Percentiles rank a stretch among this genome's conserved stretches.
Evolutionary conservation across 495 filamentous ascomycete species (phyloP).

Genomic region (Tuber magnatum): DNA sequence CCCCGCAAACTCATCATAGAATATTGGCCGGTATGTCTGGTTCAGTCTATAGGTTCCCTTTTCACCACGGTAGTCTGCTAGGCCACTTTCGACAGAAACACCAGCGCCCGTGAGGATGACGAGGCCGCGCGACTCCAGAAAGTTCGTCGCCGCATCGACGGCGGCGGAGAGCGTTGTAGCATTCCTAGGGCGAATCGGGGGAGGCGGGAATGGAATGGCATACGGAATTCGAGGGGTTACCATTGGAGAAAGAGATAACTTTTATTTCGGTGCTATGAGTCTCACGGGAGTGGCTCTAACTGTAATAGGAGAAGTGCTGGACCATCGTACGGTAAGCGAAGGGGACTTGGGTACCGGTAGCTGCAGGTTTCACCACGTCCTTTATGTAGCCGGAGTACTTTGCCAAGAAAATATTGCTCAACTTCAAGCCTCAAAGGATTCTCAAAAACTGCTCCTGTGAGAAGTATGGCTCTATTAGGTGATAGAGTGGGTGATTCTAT

Average conservation of each 20-base stretch:
- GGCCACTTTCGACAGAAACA: slow-evolving; percentile 83
- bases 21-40: slow-evolving; percentile 81
- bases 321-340: background rate
- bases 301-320: background rate
- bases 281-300: background rate
- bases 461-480: too few relatives aligned
- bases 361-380: too few relatives aligned
- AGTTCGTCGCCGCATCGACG: slow-evolving; percentile 63
- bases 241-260: slow-evolving; percentile 20
- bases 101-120: slow-evolving; percentile 89
- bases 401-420: too few relatives aligned
- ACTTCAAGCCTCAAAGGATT: too few relatives aligned
- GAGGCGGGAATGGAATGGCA: slow-evolving; percentile 71
- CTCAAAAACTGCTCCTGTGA: too few relatives aligned
- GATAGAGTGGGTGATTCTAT: too few relatives aligned
- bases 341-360: background rate
- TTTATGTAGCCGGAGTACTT: too few relatives aligned
- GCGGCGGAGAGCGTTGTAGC: slow-evolving; percentile 66
- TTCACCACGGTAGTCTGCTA: slow-evolving; percentile 84
- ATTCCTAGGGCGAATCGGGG: slow-evolving; percentile 62
- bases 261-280: background rate
- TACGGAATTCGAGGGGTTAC: slow-evolving; percentile 65
- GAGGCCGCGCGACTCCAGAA: slow-evolving; percentile 59
- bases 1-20: slow-evolving; percentile 76
- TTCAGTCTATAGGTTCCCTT: slow-evolving; percentile 91